Evolutionary conservation across 2,329 filamentous ascomycete species (phyloP).

Genomic region (Alternaria panax): DNA sequence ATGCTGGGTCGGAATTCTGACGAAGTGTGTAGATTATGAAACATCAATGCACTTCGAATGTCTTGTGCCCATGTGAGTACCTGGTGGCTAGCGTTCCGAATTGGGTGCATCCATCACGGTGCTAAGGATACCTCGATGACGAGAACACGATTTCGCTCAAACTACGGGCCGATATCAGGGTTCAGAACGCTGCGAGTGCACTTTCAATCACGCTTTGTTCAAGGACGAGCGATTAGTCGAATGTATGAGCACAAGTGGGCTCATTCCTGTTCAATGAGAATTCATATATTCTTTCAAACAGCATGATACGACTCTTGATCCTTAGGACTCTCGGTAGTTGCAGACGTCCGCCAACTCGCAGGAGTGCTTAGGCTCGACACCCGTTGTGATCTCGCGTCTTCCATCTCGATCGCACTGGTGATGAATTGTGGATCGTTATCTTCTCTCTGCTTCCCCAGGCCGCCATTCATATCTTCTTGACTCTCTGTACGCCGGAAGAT

Average conservation of each 20-base stretch:
- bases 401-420: slow-evolving; percentile 37
- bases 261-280: slow-evolving; percentile 1
- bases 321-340: slow-evolving; percentile 15
- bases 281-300: slow-evolving; percentile 11
- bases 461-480: slow-evolving; percentile 32
- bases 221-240: not conserved
- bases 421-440: slow-evolving; percentile 29
- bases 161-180: not conserved
- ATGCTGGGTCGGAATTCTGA: not conserved
- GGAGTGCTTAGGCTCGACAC: slow-evolving; percentile 20
- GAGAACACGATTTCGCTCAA: not conserved
- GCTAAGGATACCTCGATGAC: slow-evolving; percentile 13
- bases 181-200: not conserved
- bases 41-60: not conserved
- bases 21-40: not conserved
- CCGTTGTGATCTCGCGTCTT: slow-evolving; percentile 19
- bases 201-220: not conserved
- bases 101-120: slow-evolving; percentile 33
- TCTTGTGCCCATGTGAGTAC: slow-evolving; percentile 19
- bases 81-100: slow-evolving; percentile 28
- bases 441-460: slow-evolving; percentile 23
- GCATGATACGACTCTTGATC: slow-evolving; percentile 20
- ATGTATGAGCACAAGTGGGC: slow-evolving; percentile 7
- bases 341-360: slow-evolving; percentile 21
- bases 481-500: slow-evolving; percentile 28